These are phyloP conservation scores for Leccinum pallidistipes DNA, from an alignment of 1,284 basidiomycete genomes.

Conservation along the genomic window DNA sequence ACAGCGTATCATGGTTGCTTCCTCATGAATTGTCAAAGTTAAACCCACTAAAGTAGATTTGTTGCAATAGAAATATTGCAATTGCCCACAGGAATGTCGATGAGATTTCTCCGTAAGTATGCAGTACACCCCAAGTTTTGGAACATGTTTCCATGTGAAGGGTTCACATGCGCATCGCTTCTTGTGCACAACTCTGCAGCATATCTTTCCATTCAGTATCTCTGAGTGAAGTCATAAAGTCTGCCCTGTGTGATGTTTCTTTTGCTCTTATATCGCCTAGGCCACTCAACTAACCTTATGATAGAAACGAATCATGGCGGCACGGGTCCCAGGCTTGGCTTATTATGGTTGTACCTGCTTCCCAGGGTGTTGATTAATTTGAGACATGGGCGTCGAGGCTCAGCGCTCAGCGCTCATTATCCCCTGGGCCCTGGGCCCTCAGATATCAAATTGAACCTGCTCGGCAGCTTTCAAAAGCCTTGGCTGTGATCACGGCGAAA, in stretches of 20 bases:
- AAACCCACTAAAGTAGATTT: neutral
- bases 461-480: neutral
- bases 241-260: neutral
- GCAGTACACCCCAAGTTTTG: neutral
- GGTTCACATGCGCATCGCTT: neutral
- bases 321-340: too few relatives aligned
- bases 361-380: neutral
- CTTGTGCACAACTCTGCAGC: neutral
- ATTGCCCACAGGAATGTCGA: neutral
- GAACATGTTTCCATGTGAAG: neutral
- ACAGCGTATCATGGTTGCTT: conserved; percentile 39
- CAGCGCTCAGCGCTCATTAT: neutral
- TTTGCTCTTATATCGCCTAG: neutral
- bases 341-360: neutral
- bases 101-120: neutral
- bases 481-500: neutral
- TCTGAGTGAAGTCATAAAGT: neutral
- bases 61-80: conserved; percentile 6
- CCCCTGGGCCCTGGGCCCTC: neutral
- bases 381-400: neutral
- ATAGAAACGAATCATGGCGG: neutral
- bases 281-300: neutral
- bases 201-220: neutral
- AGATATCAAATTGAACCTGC: neutral
- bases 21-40: conserved; percentile 10